Conservation (phyloP, 805 yeast genomes). For the Candida pini region DNA sequence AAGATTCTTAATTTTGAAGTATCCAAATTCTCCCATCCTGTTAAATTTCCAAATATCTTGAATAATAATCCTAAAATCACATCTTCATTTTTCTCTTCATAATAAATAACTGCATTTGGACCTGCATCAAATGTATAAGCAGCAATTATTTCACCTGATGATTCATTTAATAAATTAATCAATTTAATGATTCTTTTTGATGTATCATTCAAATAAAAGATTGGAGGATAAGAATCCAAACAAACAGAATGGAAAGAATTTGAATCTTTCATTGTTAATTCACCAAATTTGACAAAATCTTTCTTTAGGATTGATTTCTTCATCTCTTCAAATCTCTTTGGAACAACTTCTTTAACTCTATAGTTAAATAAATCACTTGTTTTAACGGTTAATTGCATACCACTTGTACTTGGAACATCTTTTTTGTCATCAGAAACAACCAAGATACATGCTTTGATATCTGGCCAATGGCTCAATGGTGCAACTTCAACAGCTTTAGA, state of each 20-base stretch:
- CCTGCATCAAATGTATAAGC: constrained; percentile 99
- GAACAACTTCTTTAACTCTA: constrained; percentile 79
- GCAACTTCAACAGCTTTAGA: constrained; percentile 93
- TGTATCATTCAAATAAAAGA: constrained; percentile 87
- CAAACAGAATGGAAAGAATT: constrained; percentile 99
- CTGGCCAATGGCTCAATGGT: constrained; percentile 82
- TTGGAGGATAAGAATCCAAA: constrained; percentile 92
- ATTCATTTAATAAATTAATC: constrained; percentile 69
- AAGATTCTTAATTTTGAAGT: constrained; percentile 9
- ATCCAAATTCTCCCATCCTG: constrained; percentile 58
- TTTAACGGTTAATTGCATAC: constrained; percentile 92
- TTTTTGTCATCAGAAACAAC: constrained; percentile 93
- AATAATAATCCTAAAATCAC: constrained; percentile 66
- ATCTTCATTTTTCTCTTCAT: constrained; percentile 69
- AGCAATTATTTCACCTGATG: constrained; percentile 65
- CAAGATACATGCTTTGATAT: constrained; percentile 83
- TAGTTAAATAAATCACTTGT: constrained; percentile 83
- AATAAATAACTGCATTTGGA: constrained; percentile 96
- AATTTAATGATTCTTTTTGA: constrained; percentile 77
- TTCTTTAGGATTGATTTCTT: constrained; percentile 63
- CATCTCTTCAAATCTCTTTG: constrained; percentile 80
- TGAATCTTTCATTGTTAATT: constrained; percentile 92
- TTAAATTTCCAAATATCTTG: constrained; percentile 49
- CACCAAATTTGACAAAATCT: constrained; percentile 78
- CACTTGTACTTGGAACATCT: constrained; percentile 90